phyloP scores from a whole-genome alignment of 148 eudicot species.

The Heliamphora exappendiculata region DNA sequence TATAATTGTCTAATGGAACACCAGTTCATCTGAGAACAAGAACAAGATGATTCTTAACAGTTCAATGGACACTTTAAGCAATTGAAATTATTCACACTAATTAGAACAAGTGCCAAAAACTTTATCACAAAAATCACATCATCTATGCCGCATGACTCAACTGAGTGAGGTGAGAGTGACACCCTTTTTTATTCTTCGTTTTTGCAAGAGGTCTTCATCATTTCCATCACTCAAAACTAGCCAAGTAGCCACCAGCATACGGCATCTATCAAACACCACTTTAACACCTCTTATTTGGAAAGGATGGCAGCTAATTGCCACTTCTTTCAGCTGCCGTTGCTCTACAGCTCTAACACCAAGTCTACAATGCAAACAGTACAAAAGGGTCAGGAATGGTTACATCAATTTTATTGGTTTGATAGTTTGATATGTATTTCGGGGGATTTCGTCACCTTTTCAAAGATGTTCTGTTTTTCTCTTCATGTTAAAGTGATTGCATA shows the following conservation, averaged over 20 bases:
- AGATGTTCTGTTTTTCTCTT: not conserved
- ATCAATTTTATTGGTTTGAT: not conserved
- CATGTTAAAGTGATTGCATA: not conserved
- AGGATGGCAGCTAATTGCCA: constrained; percentile 6
- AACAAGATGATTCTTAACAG: not conserved
- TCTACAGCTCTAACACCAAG: constrained; percentile 43
- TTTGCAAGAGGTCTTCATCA: not conserved
- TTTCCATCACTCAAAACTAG: not conserved
- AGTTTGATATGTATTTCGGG: not conserved
- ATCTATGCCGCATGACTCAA: not conserved
- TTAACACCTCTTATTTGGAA: constrained; percentile 5
- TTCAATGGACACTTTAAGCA: not conserved
- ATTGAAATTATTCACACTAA: not conserved
- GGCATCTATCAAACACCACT: not conserved
- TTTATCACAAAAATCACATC: not conserved
- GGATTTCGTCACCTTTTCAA: not conserved
- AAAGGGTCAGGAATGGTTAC: not conserved
- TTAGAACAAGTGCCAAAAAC: not conserved
- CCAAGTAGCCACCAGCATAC: constrained; percentile 3
- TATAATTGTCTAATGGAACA: not conserved
- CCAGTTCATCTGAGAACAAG: not conserved
- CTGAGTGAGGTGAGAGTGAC: not conserved
- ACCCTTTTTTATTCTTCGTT: not conserved
- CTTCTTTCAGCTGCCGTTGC: constrained; percentile 16
- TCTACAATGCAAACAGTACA: constrained; percentile 25